Evolutionary conservation across 768 basidiomycete species (phyloP), one percentile per base, ranked within the genome.

Genomic region (Pulveroboletus sp.): DNA sequence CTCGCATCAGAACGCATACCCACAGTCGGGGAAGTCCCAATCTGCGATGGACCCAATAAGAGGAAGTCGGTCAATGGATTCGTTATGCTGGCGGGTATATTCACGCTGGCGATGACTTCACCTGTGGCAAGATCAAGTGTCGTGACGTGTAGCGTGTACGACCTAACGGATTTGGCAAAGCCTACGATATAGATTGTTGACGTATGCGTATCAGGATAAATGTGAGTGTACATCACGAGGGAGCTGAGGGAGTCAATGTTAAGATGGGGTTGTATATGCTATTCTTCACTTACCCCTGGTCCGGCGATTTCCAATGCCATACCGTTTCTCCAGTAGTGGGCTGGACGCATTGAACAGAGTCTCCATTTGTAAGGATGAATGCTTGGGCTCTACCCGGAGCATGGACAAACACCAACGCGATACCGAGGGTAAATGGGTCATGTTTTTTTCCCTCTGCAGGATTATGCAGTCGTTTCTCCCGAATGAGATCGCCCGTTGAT

Each of bases 221-320:
- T 64, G 50, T 82, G 78, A 6, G 84, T 79, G 64, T 85, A 82
- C 27, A 87, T 70, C 6, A 83, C 73, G 6, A 80, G 73, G 2
- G 82, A 82, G 17, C 91, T 93, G 55, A 8, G 8, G 5, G 11
- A 18, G 26, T 46, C 21, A 14, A 42, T 32, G 37, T 59, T 50
- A 51, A 50, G 27, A 18, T 31, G 17, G 9, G 15, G 12, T 11
- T 28, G 21, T 15, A 44, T 30, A 35, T 4, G 17, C 3, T 2
- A 0, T 8, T 21, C 39, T 12, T 6, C 21, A 70, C 81, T 56
- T 59, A 90, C 89, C 74, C 77, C 43, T 83, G 76, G 60, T 88
- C 86, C 12, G 74, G 72, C 21, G 83, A 76, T n/a, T 73, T 75
- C 86, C 89, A 93, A 2, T 68, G 72, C 93, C 92, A 95, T 24